Conservation (phyloP, 192 early-diverging fungal species). For the Umbelopsis isabellina region DNA sequence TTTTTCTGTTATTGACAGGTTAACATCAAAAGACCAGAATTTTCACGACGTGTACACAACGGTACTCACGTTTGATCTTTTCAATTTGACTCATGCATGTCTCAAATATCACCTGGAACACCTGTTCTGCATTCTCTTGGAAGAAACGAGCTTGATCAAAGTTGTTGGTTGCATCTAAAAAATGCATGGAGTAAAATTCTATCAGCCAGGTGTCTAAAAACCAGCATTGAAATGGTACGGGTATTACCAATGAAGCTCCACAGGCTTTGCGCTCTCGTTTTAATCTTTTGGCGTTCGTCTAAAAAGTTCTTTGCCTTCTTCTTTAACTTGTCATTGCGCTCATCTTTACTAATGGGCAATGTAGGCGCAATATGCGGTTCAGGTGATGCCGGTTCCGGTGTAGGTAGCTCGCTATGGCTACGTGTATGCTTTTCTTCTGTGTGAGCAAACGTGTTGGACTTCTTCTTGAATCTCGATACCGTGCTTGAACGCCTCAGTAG, state of each 20-base stretch:
- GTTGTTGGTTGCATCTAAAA: conserved; percentile 63
- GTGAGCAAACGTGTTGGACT: not conserved
- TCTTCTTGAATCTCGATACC: conserved; percentile 20
- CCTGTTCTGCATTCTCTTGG: conserved; percentile 70
- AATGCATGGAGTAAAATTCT: conserved; percentile 8
- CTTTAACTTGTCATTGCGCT: conserved; percentile 65
- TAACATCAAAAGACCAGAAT: not conserved
- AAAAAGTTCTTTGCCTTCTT: conserved; percentile 79
- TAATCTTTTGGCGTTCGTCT: conserved; percentile 77
- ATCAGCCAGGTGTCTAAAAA: conserved; percentile 1
- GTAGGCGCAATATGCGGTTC: not conserved
- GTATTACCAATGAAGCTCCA: conserved; percentile 69
- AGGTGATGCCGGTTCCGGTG: not conserved
- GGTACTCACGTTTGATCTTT: conserved; percentile 70
- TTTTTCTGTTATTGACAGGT: conserved; percentile 19
- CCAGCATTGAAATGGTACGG: conserved; percentile 1
- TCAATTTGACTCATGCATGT: conserved; percentile 70
- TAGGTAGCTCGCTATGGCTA: not conserved
- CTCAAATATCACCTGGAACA: conserved; percentile 72
- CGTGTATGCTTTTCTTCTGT: not conserved
- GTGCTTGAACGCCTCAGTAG: conserved; percentile 7
- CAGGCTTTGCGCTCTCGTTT: conserved; percentile 65
- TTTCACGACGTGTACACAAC: not conserved
- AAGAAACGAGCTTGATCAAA: conserved; percentile 79
- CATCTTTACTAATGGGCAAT: conserved; percentile 39